Conservation (phyloP, 257 asterid species). For the Paulownia fortunei region DNA sequence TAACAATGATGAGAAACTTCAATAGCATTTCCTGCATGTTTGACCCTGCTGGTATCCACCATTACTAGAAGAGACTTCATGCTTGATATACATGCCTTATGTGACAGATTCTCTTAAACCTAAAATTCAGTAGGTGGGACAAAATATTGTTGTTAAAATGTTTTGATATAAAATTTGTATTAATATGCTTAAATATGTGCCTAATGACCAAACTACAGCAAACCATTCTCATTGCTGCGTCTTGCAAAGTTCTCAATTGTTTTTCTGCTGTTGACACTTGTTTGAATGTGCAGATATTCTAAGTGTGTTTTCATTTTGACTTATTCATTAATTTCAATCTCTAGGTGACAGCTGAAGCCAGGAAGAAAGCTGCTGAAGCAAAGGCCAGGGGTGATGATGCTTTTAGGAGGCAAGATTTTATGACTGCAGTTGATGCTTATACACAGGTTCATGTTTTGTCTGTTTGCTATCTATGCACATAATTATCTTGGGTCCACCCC, state of each 20-base stretch:
- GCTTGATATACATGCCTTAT: background rate
- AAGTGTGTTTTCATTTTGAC: background rate
- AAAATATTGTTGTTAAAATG: background rate
- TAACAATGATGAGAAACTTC: background rate
- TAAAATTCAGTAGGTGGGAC: background rate
- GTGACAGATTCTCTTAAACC: background rate
- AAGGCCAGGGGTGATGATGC: slow-evolving; percentile 89
- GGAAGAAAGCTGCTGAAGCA: slow-evolving; percentile 83
- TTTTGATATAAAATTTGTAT: background rate
- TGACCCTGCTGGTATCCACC: background rate
- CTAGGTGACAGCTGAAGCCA: slow-evolving; percentile 86
- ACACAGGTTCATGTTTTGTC: slow-evolving; percentile 67
- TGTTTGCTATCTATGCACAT: background rate
- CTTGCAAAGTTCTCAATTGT: background rate
- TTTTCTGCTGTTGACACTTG: slow-evolving; percentile 14
- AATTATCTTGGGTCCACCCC: too few species aligned
- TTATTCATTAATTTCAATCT: slow-evolving; percentile 22
- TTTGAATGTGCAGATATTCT: background rate
- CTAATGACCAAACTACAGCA: background rate
- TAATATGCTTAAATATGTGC: background rate
- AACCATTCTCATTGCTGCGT: background rate
- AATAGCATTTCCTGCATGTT: background rate
- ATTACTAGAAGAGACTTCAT: background rate
- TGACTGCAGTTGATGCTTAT: slow-evolving; percentile 82
- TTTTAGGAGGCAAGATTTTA: slow-evolving; percentile 70